These are phyloP conservation scores for Canariomyces notabilis DNA, from an alignment of 2,329 filamentous ascomycete species.

Conservation along the genomic window DNA sequence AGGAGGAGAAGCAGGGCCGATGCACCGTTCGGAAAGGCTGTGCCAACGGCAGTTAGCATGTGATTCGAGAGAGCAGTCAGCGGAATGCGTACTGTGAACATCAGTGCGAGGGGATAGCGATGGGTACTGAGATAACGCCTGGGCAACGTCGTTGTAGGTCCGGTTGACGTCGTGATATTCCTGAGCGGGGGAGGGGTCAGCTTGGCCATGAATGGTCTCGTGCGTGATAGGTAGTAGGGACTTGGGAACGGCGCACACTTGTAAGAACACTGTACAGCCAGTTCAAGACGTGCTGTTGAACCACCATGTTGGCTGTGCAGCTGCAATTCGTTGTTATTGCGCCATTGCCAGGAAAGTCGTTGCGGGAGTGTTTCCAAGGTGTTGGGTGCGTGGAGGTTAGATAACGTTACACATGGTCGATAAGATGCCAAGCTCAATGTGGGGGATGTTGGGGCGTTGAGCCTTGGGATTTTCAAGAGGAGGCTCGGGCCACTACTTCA, in stretches of 20 bases:
- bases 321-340: conserved; percentile 13
- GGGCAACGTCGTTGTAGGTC: conserved; percentile 86
- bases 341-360: conserved; percentile 13
- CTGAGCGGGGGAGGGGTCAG: conserved; percentile 39
- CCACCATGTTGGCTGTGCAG: conserved; percentile 48
- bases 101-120: conserved; percentile 83
- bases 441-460: too few relatives aligned
- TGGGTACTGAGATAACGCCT: conserved; percentile 72
- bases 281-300: conserved; percentile 85
- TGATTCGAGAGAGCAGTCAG: conserved; percentile 2
- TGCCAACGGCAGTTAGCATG: conserved; percentile 8
- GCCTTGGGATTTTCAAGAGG: too few relatives aligned
- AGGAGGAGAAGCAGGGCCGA: conserved; percentile 84
- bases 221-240: background rate
- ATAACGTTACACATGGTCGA: too few relatives aligned
- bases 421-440: too few relatives aligned
- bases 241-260: conserved; percentile 47
- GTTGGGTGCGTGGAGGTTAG: too few relatives aligned
- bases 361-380: background rate
- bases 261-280: conserved; percentile 93
- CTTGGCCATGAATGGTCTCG: background rate
- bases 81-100: conserved; percentile 71
- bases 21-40: conserved; percentile 82
- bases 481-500: too few relatives aligned
- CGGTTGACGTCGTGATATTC: conserved; percentile 92